Conservation (phyloP, 192 early-diverging fungal genomes). For the Chytriomyces confervae region DNA sequence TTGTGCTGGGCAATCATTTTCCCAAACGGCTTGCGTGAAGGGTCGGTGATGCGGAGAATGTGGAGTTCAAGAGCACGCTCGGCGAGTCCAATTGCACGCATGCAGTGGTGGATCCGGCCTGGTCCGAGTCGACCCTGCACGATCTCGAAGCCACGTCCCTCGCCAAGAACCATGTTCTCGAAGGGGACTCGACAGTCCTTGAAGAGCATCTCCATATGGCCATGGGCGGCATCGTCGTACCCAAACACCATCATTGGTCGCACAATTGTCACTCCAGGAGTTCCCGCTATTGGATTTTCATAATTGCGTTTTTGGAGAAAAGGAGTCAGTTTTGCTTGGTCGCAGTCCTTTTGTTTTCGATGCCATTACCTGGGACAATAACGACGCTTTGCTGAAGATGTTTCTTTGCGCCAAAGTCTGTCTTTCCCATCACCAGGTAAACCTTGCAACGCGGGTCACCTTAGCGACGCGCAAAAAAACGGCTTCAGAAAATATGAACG, state of each 20-base stretch:
- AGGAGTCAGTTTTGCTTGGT: background rate
- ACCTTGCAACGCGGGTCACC: constrained; percentile 87
- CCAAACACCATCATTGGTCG: constrained; percentile 90
- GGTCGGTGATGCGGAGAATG: constrained; percentile 79
- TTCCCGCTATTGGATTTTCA: constrained; percentile 50
- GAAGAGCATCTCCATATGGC: constrained; percentile 94
- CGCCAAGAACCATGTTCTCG: constrained; percentile 89
- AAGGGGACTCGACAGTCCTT: constrained; percentile 85
- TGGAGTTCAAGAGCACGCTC: constrained; percentile 90
- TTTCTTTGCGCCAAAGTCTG: constrained; percentile 65
- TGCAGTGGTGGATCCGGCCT: constrained; percentile 96
- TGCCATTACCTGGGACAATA: constrained; percentile 68
- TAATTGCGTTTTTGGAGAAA: background rate
- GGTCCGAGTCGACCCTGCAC: constrained; percentile 97
- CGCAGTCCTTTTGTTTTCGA: background rate
- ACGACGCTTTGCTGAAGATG: constrained; percentile 92
- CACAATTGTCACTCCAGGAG: constrained; percentile 82
- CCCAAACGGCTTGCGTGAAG: constrained; percentile 84
- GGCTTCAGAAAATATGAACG: background rate
- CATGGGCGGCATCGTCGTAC: constrained; percentile 95
- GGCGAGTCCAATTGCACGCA: constrained; percentile 92
- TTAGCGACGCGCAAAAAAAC: background rate
- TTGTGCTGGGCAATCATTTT: constrained; percentile 84
- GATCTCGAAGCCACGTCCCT: constrained; percentile 98
- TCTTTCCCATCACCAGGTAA: constrained; percentile 93